These are phyloP conservation scores for Schwanniomyces pseudopolymorphus DNA, from an alignment of 805 yeast species.

Conservation along the genomic window DNA sequence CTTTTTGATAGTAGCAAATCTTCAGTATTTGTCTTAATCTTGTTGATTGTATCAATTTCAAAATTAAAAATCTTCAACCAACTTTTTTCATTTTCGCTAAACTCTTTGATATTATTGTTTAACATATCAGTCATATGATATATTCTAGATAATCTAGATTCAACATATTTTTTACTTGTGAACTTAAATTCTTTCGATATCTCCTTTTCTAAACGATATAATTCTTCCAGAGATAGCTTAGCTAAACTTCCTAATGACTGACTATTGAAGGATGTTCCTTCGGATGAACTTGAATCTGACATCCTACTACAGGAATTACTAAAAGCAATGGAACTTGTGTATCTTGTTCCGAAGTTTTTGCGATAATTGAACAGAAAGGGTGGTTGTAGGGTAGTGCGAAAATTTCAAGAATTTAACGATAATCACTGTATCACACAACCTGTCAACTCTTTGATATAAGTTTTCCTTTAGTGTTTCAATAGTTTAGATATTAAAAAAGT, in stretches of 20 bases:
- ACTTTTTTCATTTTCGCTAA: slow-evolving; percentile 27
- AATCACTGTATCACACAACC: too few relatives aligned
- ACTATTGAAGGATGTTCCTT: neutral
- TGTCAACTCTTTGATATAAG: too few relatives aligned
- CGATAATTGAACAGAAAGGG: slow-evolving; percentile 2
- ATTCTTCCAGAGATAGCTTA: slow-evolving; percentile 21
- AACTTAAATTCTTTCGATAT: slow-evolving; percentile 23
- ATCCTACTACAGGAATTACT: neutral
- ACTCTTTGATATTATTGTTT: slow-evolving; percentile 22
- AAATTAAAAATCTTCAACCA: slow-evolving; percentile 33
- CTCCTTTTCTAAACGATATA: slow-evolving; percentile 18
- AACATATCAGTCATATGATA: slow-evolving; percentile 23
- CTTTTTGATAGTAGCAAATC: slow-evolving; percentile 18
- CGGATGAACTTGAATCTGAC: neutral
- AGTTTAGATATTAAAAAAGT: too few relatives aligned
- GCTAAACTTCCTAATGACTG: slow-evolving; percentile 13
- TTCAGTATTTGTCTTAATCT: slow-evolving; percentile 32
- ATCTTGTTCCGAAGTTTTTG: neutral
- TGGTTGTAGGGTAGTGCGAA: slow-evolving; percentile 1
- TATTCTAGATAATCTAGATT: slow-evolving; percentile 28
- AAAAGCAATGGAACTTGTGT: neutral
- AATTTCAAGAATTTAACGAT: neutral
- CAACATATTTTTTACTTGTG: slow-evolving; percentile 23
- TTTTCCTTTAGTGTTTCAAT: too few relatives aligned
- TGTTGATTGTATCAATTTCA: slow-evolving; percentile 35